Percentiles rank a stretch among this genome's conserved stretches.
phyloP scores from a whole-genome alignment of 2,329 filamentous ascomycete species.

The Metarhizium sp. region DNA sequence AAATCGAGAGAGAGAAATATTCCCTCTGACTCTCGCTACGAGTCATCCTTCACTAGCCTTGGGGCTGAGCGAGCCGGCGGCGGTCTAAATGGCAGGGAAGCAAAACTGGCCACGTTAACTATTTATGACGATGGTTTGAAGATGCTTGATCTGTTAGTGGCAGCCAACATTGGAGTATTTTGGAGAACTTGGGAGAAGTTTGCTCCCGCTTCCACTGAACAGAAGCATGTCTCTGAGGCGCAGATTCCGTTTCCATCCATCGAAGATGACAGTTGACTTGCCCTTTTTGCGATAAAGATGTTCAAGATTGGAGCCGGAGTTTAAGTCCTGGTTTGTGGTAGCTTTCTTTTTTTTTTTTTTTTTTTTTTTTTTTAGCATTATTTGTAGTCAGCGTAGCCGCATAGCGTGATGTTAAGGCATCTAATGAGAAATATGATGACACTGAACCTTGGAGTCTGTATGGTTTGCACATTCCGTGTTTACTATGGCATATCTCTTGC shows the following conservation, averaged over 20 bases:
- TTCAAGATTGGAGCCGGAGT: background rate
- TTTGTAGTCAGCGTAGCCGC: background rate
- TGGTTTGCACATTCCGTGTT: background rate
- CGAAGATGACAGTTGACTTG: no score
- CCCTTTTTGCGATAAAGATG: background rate
- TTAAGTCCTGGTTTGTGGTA: background rate
- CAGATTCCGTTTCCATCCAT: background rate
- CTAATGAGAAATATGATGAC: background rate
- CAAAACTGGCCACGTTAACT: slow-evolving; percentile 89
- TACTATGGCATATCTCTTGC: background rate
- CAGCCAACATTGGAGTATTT: slow-evolving; percentile 87
- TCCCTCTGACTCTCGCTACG: slow-evolving; percentile 19
- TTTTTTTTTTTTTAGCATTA: background rate
- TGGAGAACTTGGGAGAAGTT: slow-evolving; percentile 75
- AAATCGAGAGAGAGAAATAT: no score
- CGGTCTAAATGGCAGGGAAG: slow-evolving; percentile 73
- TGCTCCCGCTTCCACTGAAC: slow-evolving; percentile 17
- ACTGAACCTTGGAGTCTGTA: background rate
- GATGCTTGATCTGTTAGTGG: slow-evolving; percentile 89
- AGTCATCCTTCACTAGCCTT: slow-evolving; percentile 58
- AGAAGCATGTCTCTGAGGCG: background rate
- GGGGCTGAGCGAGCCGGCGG: slow-evolving; percentile 80
- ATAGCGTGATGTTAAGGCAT: background rate
- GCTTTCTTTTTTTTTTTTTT: background rate
- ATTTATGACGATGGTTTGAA: slow-evolving; percentile 83